Conservation (phyloP, 2,329 filamentous ascomycete genomes). For the Sphaerulina vaccinii region DNA sequence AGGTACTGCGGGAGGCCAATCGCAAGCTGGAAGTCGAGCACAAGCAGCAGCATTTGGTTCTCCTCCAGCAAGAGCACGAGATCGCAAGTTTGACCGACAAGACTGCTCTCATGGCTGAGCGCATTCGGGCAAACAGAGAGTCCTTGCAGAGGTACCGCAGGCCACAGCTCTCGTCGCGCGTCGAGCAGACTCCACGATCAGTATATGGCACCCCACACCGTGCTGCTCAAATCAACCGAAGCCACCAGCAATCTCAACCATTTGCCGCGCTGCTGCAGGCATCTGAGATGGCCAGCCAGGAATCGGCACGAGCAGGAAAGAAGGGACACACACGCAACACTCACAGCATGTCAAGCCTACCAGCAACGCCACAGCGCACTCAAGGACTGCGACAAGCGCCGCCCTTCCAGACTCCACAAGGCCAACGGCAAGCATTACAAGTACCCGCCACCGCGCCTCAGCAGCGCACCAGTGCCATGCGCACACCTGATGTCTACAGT, state of each 20-base stretch:
- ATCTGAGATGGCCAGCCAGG: constrained; percentile 74
- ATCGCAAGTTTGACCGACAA: constrained; percentile 70
- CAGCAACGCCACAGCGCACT: constrained; percentile 66
- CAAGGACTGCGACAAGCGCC: constrained; percentile 55
- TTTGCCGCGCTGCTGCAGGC: constrained; percentile 75
- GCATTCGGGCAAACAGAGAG: constrained; percentile 86
- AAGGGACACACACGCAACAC: constrained; percentile 70
- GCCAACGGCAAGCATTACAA: constrained; percentile 25
- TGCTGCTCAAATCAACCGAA: constrained; percentile 51
- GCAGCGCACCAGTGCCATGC: constrained; percentile 38
- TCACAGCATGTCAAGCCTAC: constrained; percentile 82
- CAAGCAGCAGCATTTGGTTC: constrained; percentile 72
- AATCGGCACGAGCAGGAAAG: constrained; percentile 43
- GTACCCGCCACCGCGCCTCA: constrained; percentile 56
- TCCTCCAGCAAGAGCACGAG: constrained; percentile 75
- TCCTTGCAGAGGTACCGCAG: constrained; percentile 80
- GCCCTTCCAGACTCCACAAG: constrained; percentile 29
- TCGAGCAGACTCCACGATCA: constrained; percentile 46
- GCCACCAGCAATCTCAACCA: constrained; percentile 38
- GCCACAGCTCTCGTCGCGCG: constrained; percentile 27
- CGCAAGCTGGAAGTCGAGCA: constrained; percentile 63
- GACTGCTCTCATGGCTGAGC: constrained; percentile 71
- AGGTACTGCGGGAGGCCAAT: constrained; percentile 66
- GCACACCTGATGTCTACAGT: constrained; percentile 40
- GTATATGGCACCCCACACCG: constrained; percentile 39